A percentile compares a stretch with the other conserved stretches of the same genome.
These are phyloP conservation scores for Nannochloris sp. DNA, from an alignment of 139 green algal species.

Conservation along the genomic window DNA sequence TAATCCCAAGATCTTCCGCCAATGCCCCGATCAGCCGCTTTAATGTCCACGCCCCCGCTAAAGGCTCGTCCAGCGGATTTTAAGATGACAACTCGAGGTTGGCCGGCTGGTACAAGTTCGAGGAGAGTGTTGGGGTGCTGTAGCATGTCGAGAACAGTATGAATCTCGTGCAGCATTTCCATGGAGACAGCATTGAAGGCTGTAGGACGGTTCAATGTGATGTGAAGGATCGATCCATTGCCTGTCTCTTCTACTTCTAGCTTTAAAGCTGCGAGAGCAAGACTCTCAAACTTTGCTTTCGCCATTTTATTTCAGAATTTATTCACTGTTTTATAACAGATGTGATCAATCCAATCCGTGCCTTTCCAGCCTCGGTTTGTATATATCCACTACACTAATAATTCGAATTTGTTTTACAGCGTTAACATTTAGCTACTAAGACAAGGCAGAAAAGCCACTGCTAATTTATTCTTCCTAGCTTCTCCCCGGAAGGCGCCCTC, in stretches of 20 bases:
- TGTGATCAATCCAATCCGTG: too few species aligned
- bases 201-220: constrained; percentile 13
- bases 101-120: background rate
- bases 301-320: background rate
- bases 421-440: too few species aligned
- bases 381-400: too few species aligned
- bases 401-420: too few species aligned
- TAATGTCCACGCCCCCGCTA: constrained; percentile 24
- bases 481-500: too few species aligned
- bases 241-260: background rate
- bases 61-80: constrained; percentile 9
- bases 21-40: constrained; percentile 8
- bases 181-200: constrained; percentile 17
- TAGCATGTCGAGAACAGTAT: background rate
- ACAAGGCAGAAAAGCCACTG: too few species aligned
- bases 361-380: too few species aligned
- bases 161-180: constrained; percentile 11
- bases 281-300: background rate
- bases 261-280: background rate
- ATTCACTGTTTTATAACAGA: background rate
- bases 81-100: constrained; percentile 21
- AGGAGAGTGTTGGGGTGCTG: constrained; percentile 16
- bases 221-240: background rate
- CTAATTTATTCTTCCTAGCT: too few species aligned
- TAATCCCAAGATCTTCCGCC: constrained; percentile 11